Conservation (phyloP, 345 rosid genomes). For the Cardamine resedifolia region DNA sequence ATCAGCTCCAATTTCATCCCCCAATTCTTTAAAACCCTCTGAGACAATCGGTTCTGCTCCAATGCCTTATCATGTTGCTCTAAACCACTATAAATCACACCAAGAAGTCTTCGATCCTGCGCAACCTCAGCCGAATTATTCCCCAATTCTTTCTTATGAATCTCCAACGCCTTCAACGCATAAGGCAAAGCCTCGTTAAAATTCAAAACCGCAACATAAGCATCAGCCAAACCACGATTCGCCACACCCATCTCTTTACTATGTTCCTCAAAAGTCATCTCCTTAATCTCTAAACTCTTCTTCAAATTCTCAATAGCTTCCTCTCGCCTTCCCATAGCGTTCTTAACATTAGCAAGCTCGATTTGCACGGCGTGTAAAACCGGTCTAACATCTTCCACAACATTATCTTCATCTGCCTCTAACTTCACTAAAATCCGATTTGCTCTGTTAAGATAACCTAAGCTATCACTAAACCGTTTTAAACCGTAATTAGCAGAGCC, state of each 20-base stretch:
- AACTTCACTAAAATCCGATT: slow-evolving; percentile 62
- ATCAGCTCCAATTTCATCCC: slow-evolving; percentile 72
- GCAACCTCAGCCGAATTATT: slow-evolving; percentile 84
- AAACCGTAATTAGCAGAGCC: slow-evolving; percentile 70
- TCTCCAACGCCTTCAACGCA: slow-evolving; percentile 69
- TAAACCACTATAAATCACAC: slow-evolving; percentile 82
- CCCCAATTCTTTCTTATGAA: slow-evolving; percentile 68
- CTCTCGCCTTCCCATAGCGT: slow-evolving; percentile 89
- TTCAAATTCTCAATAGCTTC: slow-evolving; percentile 78
- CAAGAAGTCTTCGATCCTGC: slow-evolving; percentile 78
- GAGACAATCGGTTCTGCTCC: slow-evolving; percentile 78
- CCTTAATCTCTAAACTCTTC: slow-evolving; percentile 80
- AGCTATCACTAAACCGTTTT: slow-evolving; percentile 74
- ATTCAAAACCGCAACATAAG: slow-evolving; percentile 78
- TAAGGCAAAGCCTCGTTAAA: slow-evolving; percentile 81
- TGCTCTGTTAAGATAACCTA: slow-evolving; percentile 77
- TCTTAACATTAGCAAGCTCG: slow-evolving; percentile 79
- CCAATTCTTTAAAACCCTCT: slow-evolving; percentile 75
- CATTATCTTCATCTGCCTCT: slow-evolving; percentile 51
- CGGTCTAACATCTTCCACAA: slow-evolving; percentile 57
- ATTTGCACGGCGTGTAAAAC: slow-evolving; percentile 75
- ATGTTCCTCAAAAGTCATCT: slow-evolving; percentile 61
- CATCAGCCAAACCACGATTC: slow-evolving; percentile 73
- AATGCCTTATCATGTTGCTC: slow-evolving; percentile 86
- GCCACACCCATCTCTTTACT: slow-evolving; percentile 79